phyloP scores from a whole-genome alignment of 2,329 filamentous ascomycete species.

The Claviceps humidiphila region DNA sequence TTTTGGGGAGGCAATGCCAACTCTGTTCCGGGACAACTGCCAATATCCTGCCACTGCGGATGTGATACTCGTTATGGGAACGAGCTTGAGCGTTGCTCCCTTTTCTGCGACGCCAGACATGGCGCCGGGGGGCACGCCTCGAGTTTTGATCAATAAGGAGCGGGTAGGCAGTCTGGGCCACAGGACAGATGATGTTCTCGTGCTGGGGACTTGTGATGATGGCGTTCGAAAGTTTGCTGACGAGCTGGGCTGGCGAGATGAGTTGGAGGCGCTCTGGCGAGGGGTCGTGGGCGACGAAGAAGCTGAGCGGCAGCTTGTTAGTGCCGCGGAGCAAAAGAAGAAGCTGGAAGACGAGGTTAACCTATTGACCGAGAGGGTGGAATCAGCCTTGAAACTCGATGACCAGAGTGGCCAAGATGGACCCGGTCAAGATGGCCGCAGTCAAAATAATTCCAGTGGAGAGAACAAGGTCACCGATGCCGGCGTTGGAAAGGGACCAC shows the following conservation, averaged over 20 bases:
- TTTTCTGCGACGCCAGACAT: conserved; percentile 69
- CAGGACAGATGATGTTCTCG: conserved; percentile 69
- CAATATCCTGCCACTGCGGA: conserved; percentile 50
- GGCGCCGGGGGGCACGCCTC: conserved; percentile 48
- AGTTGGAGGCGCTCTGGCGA: conserved; percentile 67
- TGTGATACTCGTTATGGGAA: conserved; percentile 75
- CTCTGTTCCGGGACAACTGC: conserved; percentile 21
- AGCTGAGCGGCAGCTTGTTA: conserved; percentile 32
- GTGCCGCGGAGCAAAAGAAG: conserved; percentile 16
- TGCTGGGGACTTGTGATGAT: conserved; percentile 70
- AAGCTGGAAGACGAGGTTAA: conserved; percentile 32
- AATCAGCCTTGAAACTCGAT: conserved; percentile 20
- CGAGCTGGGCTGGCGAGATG: conserved; percentile 71
- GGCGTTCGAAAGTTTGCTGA: conserved; percentile 69
- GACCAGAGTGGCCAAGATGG: conserved; percentile 9
- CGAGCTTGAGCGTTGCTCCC: conserved; percentile 74
- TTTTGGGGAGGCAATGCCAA: conserved; percentile 60
- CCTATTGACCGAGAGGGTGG: conserved; percentile 23
- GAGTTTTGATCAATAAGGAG: conserved; percentile 81
- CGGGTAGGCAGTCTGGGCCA: conserved; percentile 66
- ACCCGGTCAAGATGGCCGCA: too few species aligned
- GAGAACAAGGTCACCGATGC: too few species aligned
- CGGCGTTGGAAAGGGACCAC: too few species aligned
- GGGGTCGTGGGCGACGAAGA: conserved; percentile 49
- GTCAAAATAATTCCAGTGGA: too few species aligned